Base-by-base conservation (phyloP, 306 rosid species). In the Betula pendula region DNA sequence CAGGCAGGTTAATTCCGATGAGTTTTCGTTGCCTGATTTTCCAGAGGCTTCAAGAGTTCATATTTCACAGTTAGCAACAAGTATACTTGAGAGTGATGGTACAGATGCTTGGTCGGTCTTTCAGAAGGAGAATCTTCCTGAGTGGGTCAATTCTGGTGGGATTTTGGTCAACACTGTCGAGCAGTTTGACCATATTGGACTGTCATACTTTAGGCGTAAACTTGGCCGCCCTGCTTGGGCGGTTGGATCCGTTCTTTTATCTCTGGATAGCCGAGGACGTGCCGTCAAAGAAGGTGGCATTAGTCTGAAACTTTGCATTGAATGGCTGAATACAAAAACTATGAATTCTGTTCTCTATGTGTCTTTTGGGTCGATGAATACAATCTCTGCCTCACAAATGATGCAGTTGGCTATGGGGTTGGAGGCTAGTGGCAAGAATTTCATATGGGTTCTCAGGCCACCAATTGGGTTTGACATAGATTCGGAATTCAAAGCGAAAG, bases 391-490 rank as follows among this genome's bases (percentile, higher is more conserved):
- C 0, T 74, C 85, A 4, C 95, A 90, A 22, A 88, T 92, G 97
- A 83, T 84, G 85, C 68, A 87, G 14, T 11, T 92, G 12, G 97
- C 80, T 2, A 81, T 31, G 22, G 97, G 89, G 0, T 63, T 92
- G 85, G 95, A 90, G n/a, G 42, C 1, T 14, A 70, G 90, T 8
- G 67, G 71, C 0, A 81, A 40, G 70, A 71, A 62, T 67, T 92
- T 92, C 80, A 49, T 92, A 6, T 92, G 97, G 97, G 95, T 88
- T 0, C 89, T 90, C 16, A 72, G 97, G 78, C 93, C 97, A 0
- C 95, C 95, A 0, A 73, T 87, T 12, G 95, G 88, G 1, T 80
- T 35, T 1, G 93, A 92, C 80, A 88, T 92, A 69, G 88, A 88
- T 15, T 84, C 91, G 1, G 88, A 87, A 4, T 90, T 92, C 81